Base-by-base conservation (phyloP, 495 filamentous ascomycete genomes). In the Penicillium daleae region DNA sequence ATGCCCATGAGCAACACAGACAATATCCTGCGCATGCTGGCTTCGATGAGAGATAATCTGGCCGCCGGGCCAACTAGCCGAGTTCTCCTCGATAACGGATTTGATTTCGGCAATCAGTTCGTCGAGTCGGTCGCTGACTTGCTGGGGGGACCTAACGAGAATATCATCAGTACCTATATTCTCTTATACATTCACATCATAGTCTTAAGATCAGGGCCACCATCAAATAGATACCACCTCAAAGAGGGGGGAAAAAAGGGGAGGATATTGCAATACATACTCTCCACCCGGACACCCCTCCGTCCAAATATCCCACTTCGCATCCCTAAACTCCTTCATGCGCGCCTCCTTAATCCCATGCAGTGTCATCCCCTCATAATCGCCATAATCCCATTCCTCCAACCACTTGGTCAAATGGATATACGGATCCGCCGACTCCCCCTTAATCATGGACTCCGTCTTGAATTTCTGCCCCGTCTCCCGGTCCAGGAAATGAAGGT, bases 281-380 rank as follows among this genome's bases (percentile, higher is more conserved):
- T 66, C 64, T 57, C 64, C 64, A 8, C 59, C 59, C n/a, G 64
- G 64, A 61, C 73, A 74, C 13, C 73, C 72, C 62, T 74, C 72
- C 8, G 50, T 58, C 73, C 73, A 76, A 17, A 76, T 76, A 71
- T 70, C 69, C 73, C 73, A 76, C 15, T 29, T 15, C 27, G 24
- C 8, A 42, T 21, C 7, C 52, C 52, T 13, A 35, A 12, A 44
- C 32, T 54, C 35, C 49, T 40, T 31, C 21, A 50, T 32, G 26
- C 64, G 44, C 22, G 44, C 31, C 17, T 55, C 21, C 6, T 52
- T 17, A 19, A 66, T 53, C 6, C 54, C 54, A 49, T 17, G 17
- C 5, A 59, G 15, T 6, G 64, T 62, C 64, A 62, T 13, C 15
- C 64, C 64, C 53, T 66, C 64, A 37, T 66, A 66, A 6, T 62